Percentiles rank a stretch among this genome's conserved stretches.
phyloP scores from a whole-genome alignment of 805 yeast species.

The Cyberlindnera maritima region DNA sequence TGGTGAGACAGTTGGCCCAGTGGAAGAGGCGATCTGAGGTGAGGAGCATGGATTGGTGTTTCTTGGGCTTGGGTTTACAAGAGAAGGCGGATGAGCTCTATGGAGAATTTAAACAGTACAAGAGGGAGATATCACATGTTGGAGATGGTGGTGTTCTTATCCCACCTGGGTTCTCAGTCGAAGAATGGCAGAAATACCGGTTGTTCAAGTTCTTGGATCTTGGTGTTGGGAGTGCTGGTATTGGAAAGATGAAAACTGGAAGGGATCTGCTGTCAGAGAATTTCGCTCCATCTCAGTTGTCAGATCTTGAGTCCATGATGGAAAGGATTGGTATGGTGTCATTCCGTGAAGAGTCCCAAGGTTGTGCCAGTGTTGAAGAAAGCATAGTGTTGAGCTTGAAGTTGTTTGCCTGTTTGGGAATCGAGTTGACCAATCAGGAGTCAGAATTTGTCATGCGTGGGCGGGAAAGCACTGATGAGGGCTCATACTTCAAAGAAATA shows the following conservation, averaged over 20 bases:
- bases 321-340: constrained; percentile 3
- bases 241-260: constrained; percentile 3
- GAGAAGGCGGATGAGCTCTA: neutral
- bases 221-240: neutral
- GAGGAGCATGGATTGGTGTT: constrained; percentile 1
- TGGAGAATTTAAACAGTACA: neutral
- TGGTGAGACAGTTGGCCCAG: constrained; percentile 8
- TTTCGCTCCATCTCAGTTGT: neutral
- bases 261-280: neutral
- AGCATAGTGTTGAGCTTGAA: neutral
- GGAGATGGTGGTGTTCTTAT: neutral
- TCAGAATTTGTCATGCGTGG: neutral
- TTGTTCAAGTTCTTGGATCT: neutral
- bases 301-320: constrained; percentile 3
- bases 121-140: neutral
- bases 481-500: neutral
- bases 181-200: constrained; percentile 6
- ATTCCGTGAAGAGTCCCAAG: neutral
- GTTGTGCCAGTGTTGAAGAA: constrained; percentile 1
- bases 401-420: constrained; percentile 5
- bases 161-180: constrained; percentile 6
- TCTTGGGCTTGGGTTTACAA: neutral
- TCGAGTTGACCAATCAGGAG: neutral
- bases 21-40: constrained; percentile 2
- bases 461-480: neutral